These are phyloP conservation scores for Avena atlantica DNA, from an alignment of 176 grass and related monocot genomes.

Conservation along the genomic window DNA sequence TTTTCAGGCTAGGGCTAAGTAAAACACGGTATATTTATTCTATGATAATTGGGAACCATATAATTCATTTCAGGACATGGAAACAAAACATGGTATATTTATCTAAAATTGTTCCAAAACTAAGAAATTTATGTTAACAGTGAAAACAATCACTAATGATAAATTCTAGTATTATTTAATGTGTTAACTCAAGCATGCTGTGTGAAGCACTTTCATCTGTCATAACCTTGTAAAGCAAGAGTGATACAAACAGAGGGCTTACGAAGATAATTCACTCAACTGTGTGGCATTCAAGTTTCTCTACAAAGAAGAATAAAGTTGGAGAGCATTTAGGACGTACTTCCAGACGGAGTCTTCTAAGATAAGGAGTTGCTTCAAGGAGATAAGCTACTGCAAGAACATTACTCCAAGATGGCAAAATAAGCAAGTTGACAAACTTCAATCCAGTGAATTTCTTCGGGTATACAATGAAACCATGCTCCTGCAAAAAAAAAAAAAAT, in stretches of 20 bases:
- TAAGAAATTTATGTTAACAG: not conserved
- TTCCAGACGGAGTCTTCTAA: not conserved
- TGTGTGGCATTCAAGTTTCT: not conserved
- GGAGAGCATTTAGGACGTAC: not conserved
- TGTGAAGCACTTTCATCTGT: not conserved
- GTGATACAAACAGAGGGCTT: not conserved
- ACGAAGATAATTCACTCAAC: not conserved
- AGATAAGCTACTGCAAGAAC: not conserved
- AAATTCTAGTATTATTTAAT: not conserved
- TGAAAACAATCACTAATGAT: not conserved
- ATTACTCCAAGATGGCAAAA: conserved; percentile 23
- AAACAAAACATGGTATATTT: no score
- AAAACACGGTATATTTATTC: not conserved
- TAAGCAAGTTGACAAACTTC: not conserved
- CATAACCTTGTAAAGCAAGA: not conserved
- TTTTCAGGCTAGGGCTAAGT: not conserved
- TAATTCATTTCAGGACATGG: no score
- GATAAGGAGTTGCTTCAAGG: not conserved
- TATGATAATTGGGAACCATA: no score
- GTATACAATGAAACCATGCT: not conserved
- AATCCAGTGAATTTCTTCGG: not conserved
- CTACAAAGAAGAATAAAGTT: not conserved
- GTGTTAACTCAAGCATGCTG: not conserved
- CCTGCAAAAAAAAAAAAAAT: not conserved
- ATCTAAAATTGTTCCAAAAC: not conserved